Percentiles rank a stretch among this genome's conserved stretches.
Evolutionary conservation across 2,329 filamentous ascomycete genomes (phyloP).

Genomic region (Lizonia empirigonia): DNA sequence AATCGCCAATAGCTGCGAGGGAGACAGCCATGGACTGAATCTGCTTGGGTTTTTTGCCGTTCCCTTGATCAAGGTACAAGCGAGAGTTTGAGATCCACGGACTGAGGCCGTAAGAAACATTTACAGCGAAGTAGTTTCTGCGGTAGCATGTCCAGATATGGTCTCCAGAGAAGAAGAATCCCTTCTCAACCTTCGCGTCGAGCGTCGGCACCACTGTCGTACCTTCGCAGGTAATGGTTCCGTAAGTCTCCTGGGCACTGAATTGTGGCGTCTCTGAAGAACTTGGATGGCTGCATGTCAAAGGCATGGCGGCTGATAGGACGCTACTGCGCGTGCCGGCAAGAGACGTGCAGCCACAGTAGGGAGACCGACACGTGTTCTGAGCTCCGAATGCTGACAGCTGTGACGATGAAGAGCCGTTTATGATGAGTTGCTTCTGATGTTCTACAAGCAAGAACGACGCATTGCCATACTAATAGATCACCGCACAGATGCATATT

Average conservation of each 20-base stretch:
- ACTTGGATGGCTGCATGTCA: slow-evolving; percentile 29
- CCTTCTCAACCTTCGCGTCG: slow-evolving; percentile 82
- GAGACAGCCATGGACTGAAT: slow-evolving; percentile 81
- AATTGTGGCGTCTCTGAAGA: slow-evolving; percentile 54
- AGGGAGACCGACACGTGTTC: no score
- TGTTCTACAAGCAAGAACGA: no score
- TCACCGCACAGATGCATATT: no score
- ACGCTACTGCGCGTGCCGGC: slow-evolving; percentile 48
- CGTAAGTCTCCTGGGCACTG: slow-evolving; percentile 57
- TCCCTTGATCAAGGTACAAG: slow-evolving; percentile 60
- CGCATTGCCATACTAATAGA: no score
- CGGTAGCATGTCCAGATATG: slow-evolving; percentile 91
- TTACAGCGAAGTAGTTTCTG: slow-evolving; percentile 87
- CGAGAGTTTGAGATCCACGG: slow-evolving; percentile 64
- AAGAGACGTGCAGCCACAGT: slow-evolving; percentile 42
- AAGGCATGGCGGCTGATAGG: slow-evolving; percentile 39
- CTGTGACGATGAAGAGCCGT: no score
- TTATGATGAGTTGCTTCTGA: no score
- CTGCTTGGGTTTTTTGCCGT: slow-evolving; percentile 55
- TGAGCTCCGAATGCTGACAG: slow-evolving; percentile 42
- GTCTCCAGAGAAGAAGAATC: slow-evolving; percentile 78
- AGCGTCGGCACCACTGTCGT: slow-evolving; percentile 72
- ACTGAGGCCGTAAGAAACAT: slow-evolving; percentile 74
- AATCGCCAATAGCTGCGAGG: slow-evolving; percentile 79
- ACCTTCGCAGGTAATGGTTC: slow-evolving; percentile 67